Evolutionary conservation across 192 early-diverging fungal species (phyloP), one percentile per base, ranked within the genome.

Genomic region (Podila epicladia): DNA sequence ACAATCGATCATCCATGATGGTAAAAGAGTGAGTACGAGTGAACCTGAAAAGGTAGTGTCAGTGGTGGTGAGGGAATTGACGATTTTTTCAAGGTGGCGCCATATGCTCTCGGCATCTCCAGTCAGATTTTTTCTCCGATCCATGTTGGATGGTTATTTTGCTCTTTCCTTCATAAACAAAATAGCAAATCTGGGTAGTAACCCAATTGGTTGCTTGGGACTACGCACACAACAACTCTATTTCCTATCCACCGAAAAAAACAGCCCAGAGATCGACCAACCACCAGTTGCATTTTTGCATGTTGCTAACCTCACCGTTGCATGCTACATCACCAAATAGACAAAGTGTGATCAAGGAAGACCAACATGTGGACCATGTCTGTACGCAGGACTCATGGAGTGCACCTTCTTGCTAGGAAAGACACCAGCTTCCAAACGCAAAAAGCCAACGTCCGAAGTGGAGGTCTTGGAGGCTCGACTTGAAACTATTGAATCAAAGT

Each of bases 331-430:
- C 50, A 49, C 12, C 22, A 4, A 0, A 32, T 67, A 80, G 77
- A 80, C 77, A 61, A 80, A 80, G 37, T 80, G 77, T 53, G 77
- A 80, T 49, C 77, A 80, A 63, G 77, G 32, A 28, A 48, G 77
- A 31, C 77, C 77, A 69, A 80, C 77, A 60, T 80, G 77, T 45
- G 77, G 77, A 24, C 77, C 77, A 9, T 80, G 77, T 63, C 71
- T 80, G 4, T 80, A 80, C 28, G 77, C 77, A 8, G 77, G 77
- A 59, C 37, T 80, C n/a, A 80, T 80, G 77, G 77, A 80, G 37
- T 80, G 77, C 26, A 80, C 77, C 20, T 80, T 80, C 49, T 24
- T 80, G 2, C 71, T 80, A 17, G 77, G 77, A 45, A 80, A 73
- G 66, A 80, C 71, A 0, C 77, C 77, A 0, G 77, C 77, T 32